Conservation (phyloP, 345 rosid species). For the Barbarea vulgaris region DNA sequence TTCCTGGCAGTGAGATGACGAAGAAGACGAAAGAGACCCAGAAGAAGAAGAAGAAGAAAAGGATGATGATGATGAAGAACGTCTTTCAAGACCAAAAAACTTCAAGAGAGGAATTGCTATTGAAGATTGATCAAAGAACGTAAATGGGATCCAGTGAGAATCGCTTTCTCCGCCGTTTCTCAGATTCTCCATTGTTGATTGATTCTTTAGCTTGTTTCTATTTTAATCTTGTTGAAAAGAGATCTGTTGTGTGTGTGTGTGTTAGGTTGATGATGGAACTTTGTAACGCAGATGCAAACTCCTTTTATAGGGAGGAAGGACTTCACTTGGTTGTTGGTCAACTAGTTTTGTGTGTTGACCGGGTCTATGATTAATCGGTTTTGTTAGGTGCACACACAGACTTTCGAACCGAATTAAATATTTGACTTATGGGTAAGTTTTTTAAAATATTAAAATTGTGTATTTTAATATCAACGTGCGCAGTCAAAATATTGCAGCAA, state of each 20-base stretch:
- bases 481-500: constrained; percentile 1
- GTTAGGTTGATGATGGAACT: constrained; percentile 39
- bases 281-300: constrained; percentile 3
- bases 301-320: constrained; percentile 17
- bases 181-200: constrained; percentile 18
- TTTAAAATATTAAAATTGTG: not conserved
- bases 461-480: not conserved
- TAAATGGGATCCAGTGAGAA: constrained; percentile 23
- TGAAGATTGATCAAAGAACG: constrained; percentile 23
- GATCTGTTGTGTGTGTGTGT: constrained; percentile 2
- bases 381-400: not conserved
- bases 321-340: constrained; percentile 31
- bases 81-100: constrained; percentile 21
- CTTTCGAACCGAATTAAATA: not conserved
- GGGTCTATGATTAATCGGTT: constrained; percentile 22
- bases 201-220: not conserved
- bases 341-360: constrained; percentile 23
- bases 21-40: not conserved
- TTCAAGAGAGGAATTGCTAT: constrained; percentile 20
- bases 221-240: not conserved
- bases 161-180: constrained; percentile 18
- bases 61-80: not conserved
- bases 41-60: not conserved
- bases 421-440: not conserved
- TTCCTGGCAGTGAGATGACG: constrained; percentile 17